Evolutionary conservation across 257 asterid species (phyloP), one percentile per base, ranked within the genome.

Genomic region (Parsonsia alboflavescens): DNA sequence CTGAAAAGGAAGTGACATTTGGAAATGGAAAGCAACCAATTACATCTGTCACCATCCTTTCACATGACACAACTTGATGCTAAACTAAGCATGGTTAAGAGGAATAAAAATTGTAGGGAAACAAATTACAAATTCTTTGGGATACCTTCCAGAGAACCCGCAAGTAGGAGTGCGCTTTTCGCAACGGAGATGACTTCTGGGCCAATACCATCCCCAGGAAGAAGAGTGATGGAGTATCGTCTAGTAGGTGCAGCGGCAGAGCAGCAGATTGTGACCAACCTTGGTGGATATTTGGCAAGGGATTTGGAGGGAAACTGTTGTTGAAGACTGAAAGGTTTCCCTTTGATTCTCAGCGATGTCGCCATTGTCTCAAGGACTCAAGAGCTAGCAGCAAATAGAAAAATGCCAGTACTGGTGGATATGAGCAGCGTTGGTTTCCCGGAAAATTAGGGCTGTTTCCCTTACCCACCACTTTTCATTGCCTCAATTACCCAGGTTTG

Each of bases 191-290:
- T 75, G 79, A 94, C 97, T 90, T 92, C 97, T 36, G 97, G 99
- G 54, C 99, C 99, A 69, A 94, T 94, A 67, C 97, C 97, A 82
- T 92, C 97, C 45, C 97, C 97, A 30, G 97, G 97, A 67, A 94
- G 97, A 78, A 92, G 96, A 74, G 96, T 88, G 82, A 92, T 82
- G 77, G 80, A 70, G 87, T 94, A 92, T 80, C 84, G 79, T 84
- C 84, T 92, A 76, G 84, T 68, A 11, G 89, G 80, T 45, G 88
- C 5, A 39, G 93, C 67, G 78, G 89, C 81, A 72, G 89, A 76
- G 86, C 97, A 94, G 75, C 91, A 86, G 81, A 90, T 46, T 21
- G 68, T 63, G 66, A 86, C 66, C 81, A 79, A 75, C 75, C 81
- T 89, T 19, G 83, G 78, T 57, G 72, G 49, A 72, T 50, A 65